Base-by-base conservation (phyloP, 2,329 filamentous ascomycete species). In the Arthroderma sp. region DNA sequence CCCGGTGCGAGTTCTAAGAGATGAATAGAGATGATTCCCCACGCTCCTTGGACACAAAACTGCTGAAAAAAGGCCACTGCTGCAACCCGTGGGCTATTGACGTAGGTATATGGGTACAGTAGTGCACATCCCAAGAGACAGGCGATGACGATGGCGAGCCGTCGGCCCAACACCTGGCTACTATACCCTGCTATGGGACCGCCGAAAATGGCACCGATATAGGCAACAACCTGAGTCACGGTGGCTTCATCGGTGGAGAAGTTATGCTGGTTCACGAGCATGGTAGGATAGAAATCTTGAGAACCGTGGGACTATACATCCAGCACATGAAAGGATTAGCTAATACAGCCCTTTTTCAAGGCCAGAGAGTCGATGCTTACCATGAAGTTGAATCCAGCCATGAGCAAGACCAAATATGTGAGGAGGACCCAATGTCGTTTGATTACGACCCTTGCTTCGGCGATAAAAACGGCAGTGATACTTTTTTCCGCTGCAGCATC, bases 311-410 rank as follows among this genome's bases (percentile, higher is more conserved):
- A 83, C 62, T 65, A 46, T 8, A 34, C 8, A 22, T 22, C 15
- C 15, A 22, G 15, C 15, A 22, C 15, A 22, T 22, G 15, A 22
- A 22, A 22, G 15, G 15, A 22, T 22, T 22, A 22, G 15, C 15
- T 3, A 22, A 22, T 22, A 22, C 15, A 22, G 15, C 15, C 15
- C 15, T 22, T 22, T 3, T 22, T 22, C 15, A 22, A 22, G 15
- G 15, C 15, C 15, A 40, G 5, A 42, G 28, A 3, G 41, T 57
- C 40, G 53, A 48, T 34, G 51, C 58, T 46, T 53, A 69, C 66
- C 83, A 91, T 87, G 59, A 91, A 93, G 65, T 93, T 94, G 70
- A 94, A 91, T 3, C 85, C 85, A 1, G 85, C 81, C 85, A 93
- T 93, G 34, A 94, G 70, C 15, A 94, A 68, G 5, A 94, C 84